These are phyloP conservation scores for Clohesyomyces aquaticus DNA, from an alignment of 495 filamentous ascomycete genomes.

Conservation along the genomic window DNA sequence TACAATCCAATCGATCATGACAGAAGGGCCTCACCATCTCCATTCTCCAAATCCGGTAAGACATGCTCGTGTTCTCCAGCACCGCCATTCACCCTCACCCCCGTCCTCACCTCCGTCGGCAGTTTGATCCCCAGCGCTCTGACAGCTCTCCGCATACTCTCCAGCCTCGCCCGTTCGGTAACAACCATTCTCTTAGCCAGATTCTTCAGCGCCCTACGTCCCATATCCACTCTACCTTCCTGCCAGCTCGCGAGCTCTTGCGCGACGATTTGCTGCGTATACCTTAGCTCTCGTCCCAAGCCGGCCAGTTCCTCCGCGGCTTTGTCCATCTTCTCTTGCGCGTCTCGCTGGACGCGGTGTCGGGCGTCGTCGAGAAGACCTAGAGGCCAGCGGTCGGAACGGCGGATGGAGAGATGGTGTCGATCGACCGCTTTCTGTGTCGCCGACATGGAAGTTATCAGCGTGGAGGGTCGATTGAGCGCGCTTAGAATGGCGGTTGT, in stretches of 20 bases:
- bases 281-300: conserved; percentile 77
- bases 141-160: conserved; percentile 77
- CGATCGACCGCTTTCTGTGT: conserved; percentile 71
- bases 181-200: conserved; percentile 79
- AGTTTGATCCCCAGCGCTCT: conserved; percentile 49
- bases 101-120: no score
- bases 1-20: no score
- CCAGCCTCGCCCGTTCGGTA: conserved; percentile 74
- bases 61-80: no score
- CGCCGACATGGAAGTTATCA: conserved; percentile 70
- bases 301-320: conserved; percentile 65
- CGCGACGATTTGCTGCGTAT: conserved; percentile 92
- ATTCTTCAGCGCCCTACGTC: conserved; percentile 69
- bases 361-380: conserved; percentile 88
- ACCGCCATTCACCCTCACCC: no score
- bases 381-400: conserved; percentile 76
- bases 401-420: conserved; percentile 70
- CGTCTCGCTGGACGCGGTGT: conserved; percentile 76
- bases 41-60: no score
- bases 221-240: conserved; percentile 79
- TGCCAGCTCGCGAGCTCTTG: conserved; percentile 92
- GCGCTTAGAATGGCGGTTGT: conserved; percentile 78
- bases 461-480: conserved; percentile 75
- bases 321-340: conserved; percentile 70
- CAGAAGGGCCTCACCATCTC: no score